Evolutionary conservation across 1,284 basidiomycete species (phyloP).

Genomic region (Veloboletus limbatus): DNA sequence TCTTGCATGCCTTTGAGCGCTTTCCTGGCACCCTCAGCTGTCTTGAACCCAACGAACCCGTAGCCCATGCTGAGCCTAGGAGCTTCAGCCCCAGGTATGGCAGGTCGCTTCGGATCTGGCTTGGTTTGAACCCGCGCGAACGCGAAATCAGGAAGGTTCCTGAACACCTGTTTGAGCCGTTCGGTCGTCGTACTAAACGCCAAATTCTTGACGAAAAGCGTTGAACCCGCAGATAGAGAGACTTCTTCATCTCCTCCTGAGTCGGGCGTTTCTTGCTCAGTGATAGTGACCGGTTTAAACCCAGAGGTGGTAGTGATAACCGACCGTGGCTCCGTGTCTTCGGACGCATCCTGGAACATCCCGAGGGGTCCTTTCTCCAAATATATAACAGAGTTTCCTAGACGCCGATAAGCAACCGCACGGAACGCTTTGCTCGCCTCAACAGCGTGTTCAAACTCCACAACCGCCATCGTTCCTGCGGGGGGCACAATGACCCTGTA

Average conservation of each 20-base stretch:
- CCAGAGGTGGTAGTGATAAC: conserved; percentile 17
- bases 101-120: conserved; percentile 74
- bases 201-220: conserved; percentile 94
- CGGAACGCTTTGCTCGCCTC: conserved; percentile 79
- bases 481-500: conserved; percentile 83
- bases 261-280: conserved; percentile 36
- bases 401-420: conserved; percentile 81
- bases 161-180: conserved; percentile 68
- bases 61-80: conserved; percentile 87
- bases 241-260: conserved; percentile 42
- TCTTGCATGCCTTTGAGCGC: conserved; percentile 82
- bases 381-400: conserved; percentile 90
- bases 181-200: conserved; percentile 86
- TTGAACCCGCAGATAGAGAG: conserved; percentile 67
- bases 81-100: conserved; percentile 40
- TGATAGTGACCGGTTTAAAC: conserved; percentile 45
- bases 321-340: conserved; percentile 11
- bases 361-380: conserved; percentile 89
- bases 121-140: conserved; percentile 94
- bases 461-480: conserved; percentile 90
- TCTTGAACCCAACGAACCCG: conserved; percentile 92
- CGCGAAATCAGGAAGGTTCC: conserved; percentile 76
- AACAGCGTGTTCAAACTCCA: conserved; percentile 76
- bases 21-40: conserved; percentile 66
- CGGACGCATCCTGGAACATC: conserved; percentile 57